A percentile compares a stretch with the other conserved stretches of the same genome.
Conservation (phyloP, 2,329 filamentous ascomycete species). For the Pseudogymnoascus sp. region DNA sequence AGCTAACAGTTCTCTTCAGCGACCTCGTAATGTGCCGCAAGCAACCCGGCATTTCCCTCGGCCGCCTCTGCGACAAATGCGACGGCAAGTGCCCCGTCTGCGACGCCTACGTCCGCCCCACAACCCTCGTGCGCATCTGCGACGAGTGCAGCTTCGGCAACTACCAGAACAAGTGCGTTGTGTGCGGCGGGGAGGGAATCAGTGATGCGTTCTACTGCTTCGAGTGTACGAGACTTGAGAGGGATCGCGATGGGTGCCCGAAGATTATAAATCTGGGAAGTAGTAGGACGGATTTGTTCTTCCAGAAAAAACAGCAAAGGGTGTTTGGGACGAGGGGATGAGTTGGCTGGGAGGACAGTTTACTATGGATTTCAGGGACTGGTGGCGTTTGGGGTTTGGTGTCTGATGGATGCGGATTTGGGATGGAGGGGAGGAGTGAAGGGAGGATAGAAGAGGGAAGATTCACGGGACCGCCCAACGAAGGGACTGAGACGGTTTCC, state of each 20-base stretch:
- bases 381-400: constrained; percentile 2
- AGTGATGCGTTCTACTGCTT: constrained; percentile 99
- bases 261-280: constrained; percentile 99
- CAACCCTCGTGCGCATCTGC: constrained; percentile 94
- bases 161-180: constrained; percentile 99
- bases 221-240: constrained; percentile 93
- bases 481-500: background rate
- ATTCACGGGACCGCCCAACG: background rate
- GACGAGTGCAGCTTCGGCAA: constrained; percentile 99
- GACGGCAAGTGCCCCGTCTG: constrained; percentile 99
- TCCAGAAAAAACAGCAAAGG: constrained; percentile 9
- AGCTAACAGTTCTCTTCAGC: constrained; percentile 35
- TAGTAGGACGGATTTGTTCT: constrained; percentile 78
- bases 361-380: background rate
- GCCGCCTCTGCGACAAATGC: constrained; percentile 98
- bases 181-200: constrained; percentile 96
- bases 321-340: constrained; percentile 2
- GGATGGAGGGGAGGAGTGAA: background rate
- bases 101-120: constrained; percentile 97
- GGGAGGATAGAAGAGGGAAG: background rate
- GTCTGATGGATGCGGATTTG: background rate
- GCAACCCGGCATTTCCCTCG: constrained; percentile 94
- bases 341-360: background rate
- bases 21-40: constrained; percentile 99
- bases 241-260: constrained; percentile 93